phyloP scores from a whole-genome alignment of 805 yeast species.

The Metschnikowia dekortorum region DNA sequence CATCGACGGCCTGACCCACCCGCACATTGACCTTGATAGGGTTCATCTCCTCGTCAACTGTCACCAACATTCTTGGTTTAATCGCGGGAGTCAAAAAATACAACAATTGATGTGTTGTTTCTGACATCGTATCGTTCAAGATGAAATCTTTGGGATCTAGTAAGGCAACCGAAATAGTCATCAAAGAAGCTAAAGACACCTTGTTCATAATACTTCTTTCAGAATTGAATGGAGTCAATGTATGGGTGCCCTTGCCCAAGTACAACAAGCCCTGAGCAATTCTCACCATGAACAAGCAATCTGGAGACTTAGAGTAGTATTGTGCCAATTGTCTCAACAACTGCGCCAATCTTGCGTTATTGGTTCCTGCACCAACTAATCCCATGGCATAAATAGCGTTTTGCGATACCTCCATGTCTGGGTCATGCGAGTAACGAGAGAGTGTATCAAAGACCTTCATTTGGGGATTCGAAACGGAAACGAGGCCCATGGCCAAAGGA shows the following conservation, averaged over 20 bases:
- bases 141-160: slow-evolving; percentile 83
- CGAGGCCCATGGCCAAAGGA: slow-evolving; percentile 96
- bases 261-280: slow-evolving; percentile 93
- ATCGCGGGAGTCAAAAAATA: slow-evolving; percentile 84
- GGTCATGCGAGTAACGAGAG: slow-evolving; percentile 94
- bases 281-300: slow-evolving; percentile 87
- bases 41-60: slow-evolving; percentile 86
- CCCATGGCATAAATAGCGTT: slow-evolving; percentile 98
- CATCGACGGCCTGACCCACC: slow-evolving; percentile 98
- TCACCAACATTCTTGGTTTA: slow-evolving; percentile 87
- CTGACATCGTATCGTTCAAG: slow-evolving; percentile 51
- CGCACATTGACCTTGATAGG: slow-evolving; percentile 94
- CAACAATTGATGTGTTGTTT: slow-evolving; percentile 66
- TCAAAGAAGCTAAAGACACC: slow-evolving; percentile 82
- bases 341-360: slow-evolving; percentile 96
- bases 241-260: slow-evolving; percentile 92
- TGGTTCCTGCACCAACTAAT: slow-evolving; percentile 96
- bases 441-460: slow-evolving; percentile 96
- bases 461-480: slow-evolving; percentile 90
- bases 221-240: slow-evolving; percentile 82
- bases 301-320: slow-evolving; percentile 86
- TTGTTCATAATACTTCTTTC: slow-evolving; percentile 85
- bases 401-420: slow-evolving; percentile 88
- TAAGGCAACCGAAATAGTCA: slow-evolving; percentile 79
- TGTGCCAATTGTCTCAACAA: slow-evolving; percentile 90